Evolutionary conservation across 805 yeast species (phyloP).

Genomic region (Jamesozyma lodderae): DNA sequence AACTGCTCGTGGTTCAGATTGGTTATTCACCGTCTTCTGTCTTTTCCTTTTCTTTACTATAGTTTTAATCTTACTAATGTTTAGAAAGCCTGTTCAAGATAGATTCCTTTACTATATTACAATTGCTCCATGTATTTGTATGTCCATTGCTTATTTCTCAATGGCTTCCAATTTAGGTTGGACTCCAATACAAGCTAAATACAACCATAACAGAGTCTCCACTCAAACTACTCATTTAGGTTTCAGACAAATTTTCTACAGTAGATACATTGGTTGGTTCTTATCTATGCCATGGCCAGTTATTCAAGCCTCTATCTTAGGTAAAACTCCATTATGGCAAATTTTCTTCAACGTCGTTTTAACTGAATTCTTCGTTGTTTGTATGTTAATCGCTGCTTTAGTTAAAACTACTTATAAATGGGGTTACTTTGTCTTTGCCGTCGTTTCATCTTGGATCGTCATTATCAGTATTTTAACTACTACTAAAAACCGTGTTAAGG

Average conservation of each 20-base stretch:
- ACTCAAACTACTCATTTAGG: conserved; percentile 24
- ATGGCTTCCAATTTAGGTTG: conserved; percentile 54
- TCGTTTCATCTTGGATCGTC: conserved; percentile 17
- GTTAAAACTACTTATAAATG: conserved; percentile 41
- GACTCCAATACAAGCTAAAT: conserved; percentile 40
- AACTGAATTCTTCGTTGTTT: conserved; percentile 36
- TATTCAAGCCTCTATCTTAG: conserved; percentile 21
- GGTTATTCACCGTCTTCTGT: conserved; percentile 58
- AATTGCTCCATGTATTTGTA: conserved; percentile 36
- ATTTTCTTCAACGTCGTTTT: conserved; percentile 28
- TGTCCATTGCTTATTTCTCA: conserved; percentile 45
- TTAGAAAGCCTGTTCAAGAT: conserved; percentile 25
- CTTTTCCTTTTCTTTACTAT: conserved; percentile 34
- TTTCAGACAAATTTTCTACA: conserved; percentile 49
- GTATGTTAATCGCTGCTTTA: conserved; percentile 37
- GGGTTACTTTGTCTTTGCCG: conserved; percentile 42
- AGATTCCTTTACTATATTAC: conserved; percentile 34
- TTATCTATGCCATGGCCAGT: conserved; percentile 42
- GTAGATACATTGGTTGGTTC: conserved; percentile 52
- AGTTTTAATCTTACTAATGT: conserved; percentile 20
- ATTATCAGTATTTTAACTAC: conserved; percentile 20
- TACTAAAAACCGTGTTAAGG: conserved; percentile 16
- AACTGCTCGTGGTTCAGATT: conserved; percentile 54
- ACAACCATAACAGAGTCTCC: conserved; percentile 37
- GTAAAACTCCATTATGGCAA: conserved; percentile 21